These are phyloP conservation scores for Phytophthora melonis DNA, from an alignment of 352 stramenopile genomes.

Conservation along the genomic window DNA sequence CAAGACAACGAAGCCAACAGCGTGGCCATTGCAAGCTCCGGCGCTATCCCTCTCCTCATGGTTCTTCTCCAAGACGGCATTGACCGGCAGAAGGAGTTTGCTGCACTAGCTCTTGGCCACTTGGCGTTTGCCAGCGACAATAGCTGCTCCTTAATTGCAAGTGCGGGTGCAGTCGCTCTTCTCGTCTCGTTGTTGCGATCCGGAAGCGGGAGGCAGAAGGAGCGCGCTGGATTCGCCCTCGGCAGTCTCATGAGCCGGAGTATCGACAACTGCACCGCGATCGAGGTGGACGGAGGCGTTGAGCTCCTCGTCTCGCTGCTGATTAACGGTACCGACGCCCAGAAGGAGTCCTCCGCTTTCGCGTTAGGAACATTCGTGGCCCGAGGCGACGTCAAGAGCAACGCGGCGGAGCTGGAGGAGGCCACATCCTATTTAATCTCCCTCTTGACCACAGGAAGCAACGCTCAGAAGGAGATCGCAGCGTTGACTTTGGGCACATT, in stretches of 20 bases:
- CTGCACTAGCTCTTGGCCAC: neutral
- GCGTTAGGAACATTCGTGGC: constrained; percentile 2
- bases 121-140: neutral
- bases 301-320: constrained; percentile 5
- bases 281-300: neutral
- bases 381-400: neutral
- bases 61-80: neutral
- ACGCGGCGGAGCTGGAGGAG: neutral
- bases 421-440: constrained; percentile 1
- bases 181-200: neutral
- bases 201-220: constrained; percentile 5
- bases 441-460: neutral
- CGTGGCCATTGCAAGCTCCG: neutral
- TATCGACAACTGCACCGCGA: constrained; percentile 7
- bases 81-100: neutral
- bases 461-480: constrained; percentile 4
- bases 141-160: neutral
- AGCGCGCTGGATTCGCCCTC: neutral
- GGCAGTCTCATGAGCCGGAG: constrained; percentile 1
- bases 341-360: constrained; percentile 10
- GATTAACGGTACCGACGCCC: neutral
- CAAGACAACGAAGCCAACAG: constrained; percentile 1
- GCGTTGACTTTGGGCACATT: constrained; percentile 6
- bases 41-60: neutral
- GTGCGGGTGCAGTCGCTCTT: neutral